Evolutionary conservation across 2,329 filamentous ascomycete species (phyloP).

Genomic region (Trichoderma lentiforme): DNA sequence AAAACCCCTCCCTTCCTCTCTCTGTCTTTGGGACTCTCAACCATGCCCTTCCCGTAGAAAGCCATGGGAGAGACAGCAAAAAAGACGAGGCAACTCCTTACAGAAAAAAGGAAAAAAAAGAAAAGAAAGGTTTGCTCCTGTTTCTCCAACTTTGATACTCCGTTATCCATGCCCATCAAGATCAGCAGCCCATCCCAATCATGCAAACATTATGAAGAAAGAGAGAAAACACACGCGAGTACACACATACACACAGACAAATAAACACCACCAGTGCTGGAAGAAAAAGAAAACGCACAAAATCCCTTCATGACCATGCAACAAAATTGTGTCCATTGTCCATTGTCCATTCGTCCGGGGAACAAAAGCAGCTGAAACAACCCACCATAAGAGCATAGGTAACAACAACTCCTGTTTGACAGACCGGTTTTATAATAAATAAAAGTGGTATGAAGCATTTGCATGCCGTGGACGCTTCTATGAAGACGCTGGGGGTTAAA

Average conservation of each 20-base stretch:
- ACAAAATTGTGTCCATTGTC: not conserved
- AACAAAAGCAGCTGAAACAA: not conserved
- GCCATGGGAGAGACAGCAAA: too few relatives aligned
- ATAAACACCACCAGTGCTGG: not conserved
- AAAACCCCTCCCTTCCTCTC: not conserved
- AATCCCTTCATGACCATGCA: not conserved
- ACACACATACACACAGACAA: not conserved
- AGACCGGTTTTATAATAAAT: not conserved
- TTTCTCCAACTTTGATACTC: constrained; percentile 12
- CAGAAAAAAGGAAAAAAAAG: not conserved
- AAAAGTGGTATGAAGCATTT: constrained; percentile 5
- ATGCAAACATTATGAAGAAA: not conserved
- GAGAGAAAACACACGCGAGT: not conserved
- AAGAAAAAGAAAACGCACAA: not conserved
- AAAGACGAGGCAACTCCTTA: not conserved
- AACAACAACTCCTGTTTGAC: not conserved
- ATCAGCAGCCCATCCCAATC: constrained; percentile 5
- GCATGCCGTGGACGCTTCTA: constrained; percentile 12
- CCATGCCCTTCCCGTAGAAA: not conserved
- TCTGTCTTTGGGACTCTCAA: not conserved
- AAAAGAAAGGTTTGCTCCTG: not conserved
- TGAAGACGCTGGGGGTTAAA: not conserved
- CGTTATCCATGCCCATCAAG: constrained; percentile 4
- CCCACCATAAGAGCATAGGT: not conserved
- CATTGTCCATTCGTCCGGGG: not conserved